Evolutionary conservation across 139 green algal genomes (phyloP).

Genomic region (Chlorella sp.): DNA sequence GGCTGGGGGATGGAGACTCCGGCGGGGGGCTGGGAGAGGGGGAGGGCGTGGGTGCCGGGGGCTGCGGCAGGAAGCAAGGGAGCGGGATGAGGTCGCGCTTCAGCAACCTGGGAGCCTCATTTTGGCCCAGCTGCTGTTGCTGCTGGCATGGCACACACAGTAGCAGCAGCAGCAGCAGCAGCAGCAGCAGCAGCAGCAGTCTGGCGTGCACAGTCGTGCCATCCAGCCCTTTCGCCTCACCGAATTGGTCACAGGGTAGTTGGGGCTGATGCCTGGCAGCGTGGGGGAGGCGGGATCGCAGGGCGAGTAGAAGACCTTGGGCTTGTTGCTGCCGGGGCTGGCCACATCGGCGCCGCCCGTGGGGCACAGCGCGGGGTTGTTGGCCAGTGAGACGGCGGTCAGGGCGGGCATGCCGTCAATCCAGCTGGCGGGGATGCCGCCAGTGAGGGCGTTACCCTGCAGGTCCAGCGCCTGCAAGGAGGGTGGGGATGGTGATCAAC

Average conservation of each 20-base stretch:
- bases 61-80: too few species aligned
- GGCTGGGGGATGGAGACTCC: too few species aligned
- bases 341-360: not conserved
- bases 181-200: too few species aligned
- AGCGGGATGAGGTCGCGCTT: too few species aligned
- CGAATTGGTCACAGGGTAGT: slow-evolving; percentile 12
- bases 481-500: not conserved
- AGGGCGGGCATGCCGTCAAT: slow-evolving; percentile 21
- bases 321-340: not conserved
- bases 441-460: slow-evolving; percentile 34
- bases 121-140: too few species aligned
- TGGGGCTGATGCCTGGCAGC: slow-evolving; percentile 45
- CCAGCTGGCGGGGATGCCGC: slow-evolving; percentile 41
- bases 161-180: too few species aligned
- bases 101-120: too few species aligned
- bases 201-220: too few species aligned
- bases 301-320: slow-evolving; percentile 29
- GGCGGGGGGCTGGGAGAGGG: too few species aligned
- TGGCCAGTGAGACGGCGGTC: slow-evolving; percentile 34
- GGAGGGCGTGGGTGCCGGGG: too few species aligned
- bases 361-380: slow-evolving; percentile 41
- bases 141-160: too few species aligned
- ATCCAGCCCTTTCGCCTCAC: too few species aligned
- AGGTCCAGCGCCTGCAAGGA: slow-evolving; percentile 33
- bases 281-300: slow-evolving; percentile 26